Evolutionary conservation across 495 filamentous ascomycete species (phyloP), one percentile per base, ranked within the genome.

Genomic region (Neurospora sp.): DNA sequence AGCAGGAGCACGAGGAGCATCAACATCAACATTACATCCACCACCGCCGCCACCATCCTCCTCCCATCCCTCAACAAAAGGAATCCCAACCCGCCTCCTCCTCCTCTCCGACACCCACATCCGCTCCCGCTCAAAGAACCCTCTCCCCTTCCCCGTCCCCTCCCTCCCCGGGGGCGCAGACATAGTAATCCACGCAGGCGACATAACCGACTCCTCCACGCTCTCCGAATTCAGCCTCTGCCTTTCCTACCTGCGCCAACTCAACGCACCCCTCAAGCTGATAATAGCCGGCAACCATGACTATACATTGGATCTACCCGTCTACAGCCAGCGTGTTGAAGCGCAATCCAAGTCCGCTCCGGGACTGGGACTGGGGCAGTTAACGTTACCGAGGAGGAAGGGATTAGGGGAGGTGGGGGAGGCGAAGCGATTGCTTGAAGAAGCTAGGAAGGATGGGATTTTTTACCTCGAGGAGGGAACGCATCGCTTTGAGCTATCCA

Each of bases 271-370:
- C n/a, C 79, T 94, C 3, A 96, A 94, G 72, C 80, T 96, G 40
- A 88, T 94, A 39, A 93, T 96, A 71, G 89, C 93, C 3, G 93
- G 93, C 0, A 94, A 95, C 78, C 93, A 94, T 79, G 92, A 95
- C 76, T 86, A 91, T 70, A 87, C 87, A 0, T 86, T 94, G 1
- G 91, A 96, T 76, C 78, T 80, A 20, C 80, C 85, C 1, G 40
- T 3, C 70, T 73, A 44, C 14, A 16, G 6, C 27, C 27, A 35
- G 2, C 10, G 1, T 3, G 5, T 65, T 1, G 45, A 20, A 0
- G 8, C 53, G 4, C 53, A 27, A 8, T 35, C 53, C 0, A 35
- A 61, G 0, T 61, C 53, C 9, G n/a, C 44, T 4, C 0, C 22
- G 44, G 44, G 45, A 22, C 14, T 16, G 14, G 40, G 40, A 42